phyloP scores from a whole-genome alignment of 192 early-diverging fungal species.

The Martensiomyces pterosporus region DNA sequence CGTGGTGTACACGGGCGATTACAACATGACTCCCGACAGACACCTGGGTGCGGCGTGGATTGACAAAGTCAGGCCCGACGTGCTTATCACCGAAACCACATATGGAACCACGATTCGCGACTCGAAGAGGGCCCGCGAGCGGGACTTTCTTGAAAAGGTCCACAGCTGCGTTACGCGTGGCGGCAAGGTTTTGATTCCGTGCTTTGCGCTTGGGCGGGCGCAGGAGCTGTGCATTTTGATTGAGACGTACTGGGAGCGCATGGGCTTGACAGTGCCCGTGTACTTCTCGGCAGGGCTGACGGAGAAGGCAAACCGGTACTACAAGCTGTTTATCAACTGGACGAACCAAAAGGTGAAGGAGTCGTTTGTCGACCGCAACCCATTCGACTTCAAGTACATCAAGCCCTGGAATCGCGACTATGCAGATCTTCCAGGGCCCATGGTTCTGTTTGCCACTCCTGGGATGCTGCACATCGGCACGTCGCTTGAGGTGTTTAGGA shows the following conservation, averaged over 20 bases:
- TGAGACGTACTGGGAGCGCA: slow-evolving; percentile 93
- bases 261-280: slow-evolving; percentile 83
- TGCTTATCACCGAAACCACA: slow-evolving; percentile 94
- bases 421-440: slow-evolving; percentile 76
- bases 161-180: slow-evolving; percentile 70
- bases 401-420: slow-evolving; percentile 72
- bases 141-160: slow-evolving; percentile 88
- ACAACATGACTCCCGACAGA: slow-evolving; percentile 86
- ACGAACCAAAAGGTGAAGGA: slow-evolving; percentile 96
- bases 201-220: slow-evolving; percentile 96
- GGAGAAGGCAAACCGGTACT: slow-evolving; percentile 90
- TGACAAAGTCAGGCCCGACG: slow-evolving; percentile 83
- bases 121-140: slow-evolving; percentile 87
- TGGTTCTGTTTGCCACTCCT: slow-evolving; percentile 95
- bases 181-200: slow-evolving; percentile 92
- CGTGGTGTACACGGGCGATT: slow-evolving; percentile 83
- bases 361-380: slow-evolving; percentile 89
- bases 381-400: slow-evolving; percentile 97
- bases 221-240: slow-evolving; percentile 97
- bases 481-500: slow-evolving; percentile 90
- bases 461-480: slow-evolving; percentile 98
- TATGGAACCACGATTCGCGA: slow-evolving; percentile 96
- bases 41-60: slow-evolving; percentile 98
- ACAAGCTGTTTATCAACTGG: slow-evolving; percentile 97
- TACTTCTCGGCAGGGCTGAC: slow-evolving; percentile 96